phyloP scores from a whole-genome alignment of 2,329 filamentous ascomycete genomes.

The Phyllosticta citriasiana region DNA sequence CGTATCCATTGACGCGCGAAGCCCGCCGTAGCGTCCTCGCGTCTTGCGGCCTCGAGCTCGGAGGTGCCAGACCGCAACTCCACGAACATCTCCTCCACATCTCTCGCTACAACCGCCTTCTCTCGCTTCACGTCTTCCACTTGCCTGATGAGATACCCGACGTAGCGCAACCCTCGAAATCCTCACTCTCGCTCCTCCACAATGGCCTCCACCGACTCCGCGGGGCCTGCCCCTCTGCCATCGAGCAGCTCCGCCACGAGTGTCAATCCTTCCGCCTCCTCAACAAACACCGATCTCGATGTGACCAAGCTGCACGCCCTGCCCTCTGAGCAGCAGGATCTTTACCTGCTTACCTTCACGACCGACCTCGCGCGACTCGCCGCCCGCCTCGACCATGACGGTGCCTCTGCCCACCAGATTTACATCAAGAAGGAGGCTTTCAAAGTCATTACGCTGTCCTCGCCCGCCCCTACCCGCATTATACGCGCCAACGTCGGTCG shows the following conservation, averaged over 20 bases:
- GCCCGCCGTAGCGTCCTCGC: conserved; percentile 2
- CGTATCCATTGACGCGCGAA: neutral
- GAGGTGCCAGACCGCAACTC: conserved; percentile 3
- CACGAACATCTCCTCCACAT: conserved; percentile 2
- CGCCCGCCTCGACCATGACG: conserved; percentile 60
- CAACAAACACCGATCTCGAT: conserved; percentile 67
- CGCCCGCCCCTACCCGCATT: conserved; percentile 76
- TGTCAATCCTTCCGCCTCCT: neutral
- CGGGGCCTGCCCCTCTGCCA: conserved; percentile 12
- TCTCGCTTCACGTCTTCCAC: neutral
- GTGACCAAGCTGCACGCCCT: conserved; percentile 79
- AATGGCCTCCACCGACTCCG: conserved; percentile 13
- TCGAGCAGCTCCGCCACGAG: conserved; percentile 27
- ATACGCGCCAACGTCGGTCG: conserved; percentile 81
- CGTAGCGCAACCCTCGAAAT: neutral
- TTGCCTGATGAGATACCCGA: conserved; percentile 1
- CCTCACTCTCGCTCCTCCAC: neutral
- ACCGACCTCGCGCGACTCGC: conserved; percentile 76
- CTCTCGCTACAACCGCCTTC: neutral
- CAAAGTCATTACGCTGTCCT: conserved; percentile 74
- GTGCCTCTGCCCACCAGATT: conserved; percentile 79
- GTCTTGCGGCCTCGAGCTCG: conserved; percentile 1
- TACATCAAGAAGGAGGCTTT: conserved; percentile 91
- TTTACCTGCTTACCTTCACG: conserved; percentile 84
- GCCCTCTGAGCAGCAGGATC: conserved; percentile 87